Conservation (phyloP, 2,329 filamentous ascomycete species). For the Rhinocladiella mackenziei region DNA sequence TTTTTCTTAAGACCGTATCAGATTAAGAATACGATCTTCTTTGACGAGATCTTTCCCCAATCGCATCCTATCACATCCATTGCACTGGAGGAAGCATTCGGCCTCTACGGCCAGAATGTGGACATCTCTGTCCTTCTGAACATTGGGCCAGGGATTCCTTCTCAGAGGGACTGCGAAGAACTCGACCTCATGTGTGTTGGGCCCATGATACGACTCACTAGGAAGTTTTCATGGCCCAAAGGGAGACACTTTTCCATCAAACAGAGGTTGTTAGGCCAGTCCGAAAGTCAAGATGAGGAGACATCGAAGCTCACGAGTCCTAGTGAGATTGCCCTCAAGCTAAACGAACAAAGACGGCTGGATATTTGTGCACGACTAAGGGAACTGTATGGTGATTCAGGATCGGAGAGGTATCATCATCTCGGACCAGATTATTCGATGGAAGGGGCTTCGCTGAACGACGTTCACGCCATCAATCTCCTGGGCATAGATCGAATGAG, state of each 20-base stretch:
- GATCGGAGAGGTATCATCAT: slow-evolving; percentile 15
- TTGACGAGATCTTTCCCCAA: slow-evolving; percentile 18
- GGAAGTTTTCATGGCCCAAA: slow-evolving; percentile 18
- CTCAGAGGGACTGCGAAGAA: slow-evolving; percentile 10
- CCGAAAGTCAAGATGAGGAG: background rate
- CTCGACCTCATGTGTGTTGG: slow-evolving; percentile 14
- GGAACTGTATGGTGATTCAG: slow-evolving; percentile 12
- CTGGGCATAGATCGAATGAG: slow-evolving; percentile 1
- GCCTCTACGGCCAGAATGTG: slow-evolving; percentile 8
- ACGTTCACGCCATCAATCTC: slow-evolving; percentile 11
- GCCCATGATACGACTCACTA: slow-evolving; percentile 8
- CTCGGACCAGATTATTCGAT: slow-evolving; percentile 15
- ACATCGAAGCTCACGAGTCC: slow-evolving; percentile 1
- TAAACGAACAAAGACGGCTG: slow-evolving; percentile 13
- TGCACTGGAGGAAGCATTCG: slow-evolving; percentile 16
- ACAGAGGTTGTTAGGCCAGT: background rate
- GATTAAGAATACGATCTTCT: slow-evolving; percentile 11
- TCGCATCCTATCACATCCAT: slow-evolving; percentile 16
- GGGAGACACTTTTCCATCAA: slow-evolving; percentile 1
- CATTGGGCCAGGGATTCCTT: slow-evolving; percentile 17
- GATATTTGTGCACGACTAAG: slow-evolving; percentile 9
- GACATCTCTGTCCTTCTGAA: slow-evolving; percentile 17
- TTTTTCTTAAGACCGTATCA: slow-evolving; percentile 13
- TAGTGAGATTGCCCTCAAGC: slow-evolving; percentile 12
- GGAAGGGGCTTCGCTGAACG: slow-evolving; percentile 14